A percentile compares a stretch with the other conserved stretches of the same genome.
These are phyloP conservation scores for Wickerhamiella australiensis DNA, from an alignment of 805 yeast genomes.

Conservation along the genomic window DNA sequence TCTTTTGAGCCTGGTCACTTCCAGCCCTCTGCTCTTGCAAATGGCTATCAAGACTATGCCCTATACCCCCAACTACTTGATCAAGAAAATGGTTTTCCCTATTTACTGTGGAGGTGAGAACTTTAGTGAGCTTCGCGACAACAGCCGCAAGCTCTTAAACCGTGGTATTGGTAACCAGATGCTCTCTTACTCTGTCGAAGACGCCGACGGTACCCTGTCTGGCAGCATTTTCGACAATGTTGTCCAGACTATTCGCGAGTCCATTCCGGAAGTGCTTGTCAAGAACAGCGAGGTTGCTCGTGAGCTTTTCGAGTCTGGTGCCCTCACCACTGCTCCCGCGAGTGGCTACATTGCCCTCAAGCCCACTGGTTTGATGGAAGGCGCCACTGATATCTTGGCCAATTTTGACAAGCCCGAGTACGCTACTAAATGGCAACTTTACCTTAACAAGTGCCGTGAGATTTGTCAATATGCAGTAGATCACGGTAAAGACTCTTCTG, in stretches of 20 bases:
- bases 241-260: constrained; percentile 35
- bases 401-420: constrained; percentile 46
- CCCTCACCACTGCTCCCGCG: constrained; percentile 54
- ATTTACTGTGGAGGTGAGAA: constrained; percentile 87
- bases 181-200: constrained; percentile 89
- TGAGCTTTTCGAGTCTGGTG: constrained; percentile 20
- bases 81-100: constrained; percentile 64
- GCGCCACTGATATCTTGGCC: constrained; percentile 62
- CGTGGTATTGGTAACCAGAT: constrained; percentile 88
- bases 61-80: constrained; percentile 47
- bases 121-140: constrained; percentile 51
- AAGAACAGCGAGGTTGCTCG: constrained; percentile 38
- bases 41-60: constrained; percentile 28
- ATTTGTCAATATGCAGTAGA: constrained; percentile 44
- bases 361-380: constrained; percentile 76
- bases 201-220: constrained; percentile 54
- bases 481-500: constrained; percentile 38
- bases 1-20: constrained; percentile 26
- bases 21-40: constrained; percentile 26
- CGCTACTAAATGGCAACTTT: constrained; percentile 39
- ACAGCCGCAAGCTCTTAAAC: constrained; percentile 53
- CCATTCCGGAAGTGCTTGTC: constrained; percentile 56
- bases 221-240: constrained; percentile 34
- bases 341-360: constrained; percentile 89
- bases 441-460: constrained; percentile 53